Evolutionary conservation across 257 asterid genomes (phyloP), one percentile per base, ranked within the genome.

Genomic region (Perilla frutescens): DNA sequence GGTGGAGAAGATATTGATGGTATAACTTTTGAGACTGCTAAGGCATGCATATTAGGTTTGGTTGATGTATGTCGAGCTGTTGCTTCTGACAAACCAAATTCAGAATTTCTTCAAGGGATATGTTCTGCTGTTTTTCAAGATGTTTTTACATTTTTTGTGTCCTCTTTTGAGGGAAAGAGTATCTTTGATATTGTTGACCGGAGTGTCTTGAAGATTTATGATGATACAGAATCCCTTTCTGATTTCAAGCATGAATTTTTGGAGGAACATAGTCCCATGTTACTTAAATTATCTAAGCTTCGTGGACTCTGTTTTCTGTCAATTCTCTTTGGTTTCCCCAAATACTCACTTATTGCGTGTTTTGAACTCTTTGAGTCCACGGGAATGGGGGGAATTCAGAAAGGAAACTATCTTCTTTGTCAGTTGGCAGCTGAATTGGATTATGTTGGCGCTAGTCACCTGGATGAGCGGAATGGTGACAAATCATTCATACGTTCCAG

Each of bases 21-120:
- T 80, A 82, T 84, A 80, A 87, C 94, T 37, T 91, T 83, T 83
- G 96, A 89, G 84, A 86, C 92, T 84, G 91, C 92, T 14, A 90
- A 85, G 81, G 83, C 90, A 78, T 93, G 96, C 88, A 79, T 88
- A 67, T 84, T 84, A 67, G 97, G 96, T 65, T 81, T 93, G 59
- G 88, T 83, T 74, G 91, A 87, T 77, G 86, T 93, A 60, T 88
- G 93, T 77, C 79, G 71, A 56, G 86, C 89, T 81, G 96, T 90
- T 76, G 83, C 89, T n/a, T 56, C 73, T 9, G 80, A 74, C 75
- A 85, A 88, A 47, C 80, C 83, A 57, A 79, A 78, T 77, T 88
- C 96, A 80, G 80, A 91, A 62, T 83, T 80, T 82, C 71, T 71
- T 75, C 91, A 75, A 58, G 89, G 89, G 77, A 87, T 79, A 54